A percentile compares a stretch with the other conserved stretches of the same genome.
Conservation (phyloP, 345 rosid species). For the Rubroshorea leprosula region DNA sequence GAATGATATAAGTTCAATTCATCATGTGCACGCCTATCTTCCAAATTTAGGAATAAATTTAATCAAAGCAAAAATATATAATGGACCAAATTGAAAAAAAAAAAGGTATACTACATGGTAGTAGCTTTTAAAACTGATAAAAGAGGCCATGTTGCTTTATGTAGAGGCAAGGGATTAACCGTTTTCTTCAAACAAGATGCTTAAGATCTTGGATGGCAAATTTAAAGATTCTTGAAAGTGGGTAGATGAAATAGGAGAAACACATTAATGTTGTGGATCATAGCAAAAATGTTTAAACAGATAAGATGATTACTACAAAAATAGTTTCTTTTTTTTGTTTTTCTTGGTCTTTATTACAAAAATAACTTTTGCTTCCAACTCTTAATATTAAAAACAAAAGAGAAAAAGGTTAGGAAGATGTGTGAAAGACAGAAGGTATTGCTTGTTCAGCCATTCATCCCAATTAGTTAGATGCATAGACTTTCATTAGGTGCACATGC, state of each 20-base stretch:
- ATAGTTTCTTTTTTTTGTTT: too few relatives aligned
- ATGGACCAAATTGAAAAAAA: not conserved
- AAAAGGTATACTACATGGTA: not conserved
- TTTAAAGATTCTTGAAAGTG: not conserved
- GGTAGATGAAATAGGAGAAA: not conserved
- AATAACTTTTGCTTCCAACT: conserved; percentile 1
- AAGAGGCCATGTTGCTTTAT: conserved; percentile 3
- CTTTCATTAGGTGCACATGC: conserved; percentile 2
- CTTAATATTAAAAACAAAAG: conserved; percentile 5
- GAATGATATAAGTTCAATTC: not conserved
- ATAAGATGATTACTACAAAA: conserved; percentile 7
- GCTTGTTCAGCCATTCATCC: conserved; percentile 25
- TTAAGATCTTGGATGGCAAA: not conserved
- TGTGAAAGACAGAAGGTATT: conserved; percentile 31
- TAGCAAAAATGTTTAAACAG: not conserved
- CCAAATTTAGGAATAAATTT: too few relatives aligned
- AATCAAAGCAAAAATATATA: not conserved
- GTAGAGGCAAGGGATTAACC: conserved; percentile 17
- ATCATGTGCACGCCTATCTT: not conserved
- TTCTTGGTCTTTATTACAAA: not conserved
- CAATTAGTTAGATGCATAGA: conserved; percentile 7
- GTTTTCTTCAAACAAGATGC: too few relatives aligned
- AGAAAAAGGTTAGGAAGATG: conserved; percentile 19
- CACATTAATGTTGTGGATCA: too few relatives aligned
- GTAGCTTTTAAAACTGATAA: not conserved